These are phyloP conservation scores for Xeromyces bisporus DNA, from an alignment of 495 filamentous ascomycete species.

Conservation along the genomic window DNA sequence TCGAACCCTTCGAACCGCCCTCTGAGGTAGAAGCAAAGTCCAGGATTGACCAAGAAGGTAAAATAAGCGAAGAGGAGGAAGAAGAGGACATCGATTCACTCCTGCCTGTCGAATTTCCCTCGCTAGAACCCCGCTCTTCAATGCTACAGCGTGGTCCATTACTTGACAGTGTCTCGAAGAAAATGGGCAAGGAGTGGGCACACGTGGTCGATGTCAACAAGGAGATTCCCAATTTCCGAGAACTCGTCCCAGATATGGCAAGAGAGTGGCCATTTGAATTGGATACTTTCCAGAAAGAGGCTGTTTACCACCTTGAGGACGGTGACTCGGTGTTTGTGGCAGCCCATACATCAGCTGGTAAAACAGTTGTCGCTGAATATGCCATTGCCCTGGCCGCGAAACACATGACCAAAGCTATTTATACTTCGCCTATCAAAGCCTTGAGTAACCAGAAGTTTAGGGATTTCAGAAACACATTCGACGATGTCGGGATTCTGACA, in stretches of 20 bases:
- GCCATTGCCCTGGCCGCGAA: slow-evolving; percentile 88
- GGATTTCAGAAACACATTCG: slow-evolving; percentile 76
- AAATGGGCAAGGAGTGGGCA: slow-evolving; percentile 78
- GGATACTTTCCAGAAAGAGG: slow-evolving; percentile 96
- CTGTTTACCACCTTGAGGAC: slow-evolving; percentile 89
- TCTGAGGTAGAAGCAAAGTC: slow-evolving; percentile 22
- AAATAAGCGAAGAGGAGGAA: slow-evolving; percentile 33
- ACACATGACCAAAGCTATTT: slow-evolving; percentile 98
- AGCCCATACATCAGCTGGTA: slow-evolving; percentile 95
- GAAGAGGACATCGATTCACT: slow-evolving; percentile 79
- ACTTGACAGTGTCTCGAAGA: slow-evolving; percentile 50
- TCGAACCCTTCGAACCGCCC: slow-evolving; percentile 13
- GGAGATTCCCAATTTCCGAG: slow-evolving; percentile 76
- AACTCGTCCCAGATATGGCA: slow-evolving; percentile 91
- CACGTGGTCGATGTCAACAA: slow-evolving; percentile 93
- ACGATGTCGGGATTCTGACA: slow-evolving; percentile 91
- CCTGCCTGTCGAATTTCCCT: slow-evolving; percentile 85
- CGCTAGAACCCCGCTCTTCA: slow-evolving; percentile 83
- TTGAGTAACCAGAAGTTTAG: slow-evolving; percentile 97
- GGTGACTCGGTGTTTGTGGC: slow-evolving; percentile 97
- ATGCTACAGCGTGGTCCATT: slow-evolving; percentile 57
- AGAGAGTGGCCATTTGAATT: slow-evolving; percentile 92
- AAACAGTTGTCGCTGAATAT: slow-evolving; percentile 96
- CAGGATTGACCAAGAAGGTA: slow-evolving; percentile 32
- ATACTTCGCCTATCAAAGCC: slow-evolving; percentile 97